Evolutionary conservation across 352 stramenopile genomes (phyloP), one percentile per base, ranked within the genome.

Genomic region (Ophiocytium majus): DNA sequence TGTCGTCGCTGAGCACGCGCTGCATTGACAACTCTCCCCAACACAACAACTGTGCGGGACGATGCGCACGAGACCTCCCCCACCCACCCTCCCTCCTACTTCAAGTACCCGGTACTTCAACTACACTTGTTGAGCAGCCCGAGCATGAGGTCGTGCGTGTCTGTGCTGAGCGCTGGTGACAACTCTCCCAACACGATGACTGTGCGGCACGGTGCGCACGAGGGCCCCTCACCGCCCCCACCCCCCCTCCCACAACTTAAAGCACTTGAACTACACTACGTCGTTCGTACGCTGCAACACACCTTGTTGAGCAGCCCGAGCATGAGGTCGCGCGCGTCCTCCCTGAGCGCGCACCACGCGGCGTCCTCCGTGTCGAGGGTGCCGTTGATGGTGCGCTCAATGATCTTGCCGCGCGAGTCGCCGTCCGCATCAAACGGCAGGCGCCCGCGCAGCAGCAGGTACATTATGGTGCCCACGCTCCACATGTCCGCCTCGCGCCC

Each of bases 381-480:
- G 10, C 64, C 84, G 76, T 96, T 91, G 10, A 97, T 85, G 0
- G 93, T 98, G 80, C 95, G 95, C 82, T 97, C 92, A 71, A 97
- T 96, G 71, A 98, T 95, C 64, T 97, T 14, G 37, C n/a, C 33
- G n/a, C 33, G 76, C 76, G 10, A 81, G 37, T 82, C 10, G 34
- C 10, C 0, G 23, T 96, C 95, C 43, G 93, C 93, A 78, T 97
- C 94, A 89, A 97, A 98, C 0, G 95, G 95, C 76, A 97, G 91
- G 14, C 94, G 90, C 1, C 94, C 94, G 33, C 93, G 91, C 43
- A 97, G 86, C 19, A 98, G 85, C 34, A 98, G 86, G 85, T 94
- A 98, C 92, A 98, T 93, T 81, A 98, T 97, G 17, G 97, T 94
- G 23, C 95, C 94, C 14, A 98, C 86, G 1, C 91, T 95, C 94